Evolutionary conservation across 192 early-diverging fungal genomes (phyloP).

Genomic region (Coemansia erecta): DNA sequence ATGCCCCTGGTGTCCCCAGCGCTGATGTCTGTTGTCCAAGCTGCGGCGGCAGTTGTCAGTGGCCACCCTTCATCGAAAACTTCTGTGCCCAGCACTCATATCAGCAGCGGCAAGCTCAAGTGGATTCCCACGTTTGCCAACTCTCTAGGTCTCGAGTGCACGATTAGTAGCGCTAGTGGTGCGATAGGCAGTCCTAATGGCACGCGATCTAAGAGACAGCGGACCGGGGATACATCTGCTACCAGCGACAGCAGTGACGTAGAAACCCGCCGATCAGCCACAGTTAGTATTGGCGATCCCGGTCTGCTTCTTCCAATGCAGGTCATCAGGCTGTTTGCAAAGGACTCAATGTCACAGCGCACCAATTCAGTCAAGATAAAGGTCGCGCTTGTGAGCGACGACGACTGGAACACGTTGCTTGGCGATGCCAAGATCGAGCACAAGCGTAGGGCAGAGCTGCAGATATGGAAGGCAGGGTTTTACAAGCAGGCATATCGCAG

Average conservation of each 20-base stretch:
- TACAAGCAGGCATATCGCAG: constrained; percentile 17
- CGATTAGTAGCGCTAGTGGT: neutral
- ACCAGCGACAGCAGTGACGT: no score
- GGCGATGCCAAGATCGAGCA: constrained; percentile 26
- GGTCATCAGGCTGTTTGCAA: constrained; percentile 3
- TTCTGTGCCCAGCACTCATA: neutral
- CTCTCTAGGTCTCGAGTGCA: constrained; percentile 11
- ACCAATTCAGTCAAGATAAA: neutral
- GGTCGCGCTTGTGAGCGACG: constrained; percentile 20
- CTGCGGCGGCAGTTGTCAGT: neutral
- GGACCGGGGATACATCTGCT: no score
- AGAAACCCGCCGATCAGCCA: neutral
- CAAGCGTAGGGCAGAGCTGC: constrained; percentile 6
- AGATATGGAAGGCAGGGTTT: constrained; percentile 15
- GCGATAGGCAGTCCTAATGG: neutral
- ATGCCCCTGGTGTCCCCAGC: constrained; percentile 10
- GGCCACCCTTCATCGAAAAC: no score
- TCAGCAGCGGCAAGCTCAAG: constrained; percentile 13
- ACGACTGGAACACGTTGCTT: constrained; percentile 27
- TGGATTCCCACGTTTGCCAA: constrained; percentile 20
- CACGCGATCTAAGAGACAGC: no score
- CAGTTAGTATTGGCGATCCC: constrained; percentile 16
- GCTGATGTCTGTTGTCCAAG: constrained; percentile 5
- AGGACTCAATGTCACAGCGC: neutral
- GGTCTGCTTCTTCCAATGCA: constrained; percentile 8